Conservation (phyloP, 2,329 filamentous ascomycete species). For the Fusarium pseudoanthophilum region DNA sequence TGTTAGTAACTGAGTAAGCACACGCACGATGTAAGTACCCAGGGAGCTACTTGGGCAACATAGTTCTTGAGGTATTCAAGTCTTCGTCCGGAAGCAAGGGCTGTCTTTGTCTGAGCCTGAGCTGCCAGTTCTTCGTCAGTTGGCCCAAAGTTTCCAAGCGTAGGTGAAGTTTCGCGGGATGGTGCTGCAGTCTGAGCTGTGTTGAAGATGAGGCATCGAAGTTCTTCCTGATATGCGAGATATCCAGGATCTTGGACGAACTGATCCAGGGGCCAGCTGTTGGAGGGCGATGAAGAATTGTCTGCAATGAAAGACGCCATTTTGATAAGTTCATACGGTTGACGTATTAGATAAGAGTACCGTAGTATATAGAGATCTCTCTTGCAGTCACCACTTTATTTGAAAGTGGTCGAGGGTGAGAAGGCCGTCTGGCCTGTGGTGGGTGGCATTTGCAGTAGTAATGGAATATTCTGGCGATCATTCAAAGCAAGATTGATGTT, state of each 20-base stretch:
- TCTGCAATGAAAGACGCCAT: slow-evolving; percentile 33
- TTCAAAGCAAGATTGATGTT: background rate
- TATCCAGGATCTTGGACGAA: slow-evolving; percentile 55
- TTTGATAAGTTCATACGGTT: background rate
- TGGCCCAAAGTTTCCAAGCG: slow-evolving; percentile 31
- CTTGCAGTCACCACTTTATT: background rate
- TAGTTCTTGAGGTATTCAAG: slow-evolving; percentile 60
- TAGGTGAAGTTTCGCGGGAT: slow-evolving; percentile 53
- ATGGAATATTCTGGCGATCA: background rate
- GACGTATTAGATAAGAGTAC: background rate
- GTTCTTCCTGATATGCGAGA: slow-evolving; percentile 58
- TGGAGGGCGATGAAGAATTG: slow-evolving; percentile 43
- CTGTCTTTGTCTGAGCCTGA: slow-evolving; percentile 39
- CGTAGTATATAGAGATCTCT: background rate
- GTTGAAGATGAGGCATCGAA: slow-evolving; percentile 58
- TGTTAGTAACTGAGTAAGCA: background rate
- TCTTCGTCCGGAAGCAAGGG: slow-evolving; percentile 48
- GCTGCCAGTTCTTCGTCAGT: slow-evolving; percentile 34
- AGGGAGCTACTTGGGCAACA: slow-evolving; percentile 63
- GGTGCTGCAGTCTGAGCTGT: slow-evolving; percentile 57
- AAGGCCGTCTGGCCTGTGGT: background rate
- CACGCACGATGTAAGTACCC: slow-evolving; percentile 48
- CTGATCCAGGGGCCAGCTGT: slow-evolving; percentile 49
- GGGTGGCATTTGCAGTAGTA: background rate
- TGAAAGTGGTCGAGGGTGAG: background rate